Evolutionary conservation across 2,329 filamentous ascomycete species (phyloP), one percentile per base, ranked within the genome.

Genomic region (Pseudogymnoascus sp.): DNA sequence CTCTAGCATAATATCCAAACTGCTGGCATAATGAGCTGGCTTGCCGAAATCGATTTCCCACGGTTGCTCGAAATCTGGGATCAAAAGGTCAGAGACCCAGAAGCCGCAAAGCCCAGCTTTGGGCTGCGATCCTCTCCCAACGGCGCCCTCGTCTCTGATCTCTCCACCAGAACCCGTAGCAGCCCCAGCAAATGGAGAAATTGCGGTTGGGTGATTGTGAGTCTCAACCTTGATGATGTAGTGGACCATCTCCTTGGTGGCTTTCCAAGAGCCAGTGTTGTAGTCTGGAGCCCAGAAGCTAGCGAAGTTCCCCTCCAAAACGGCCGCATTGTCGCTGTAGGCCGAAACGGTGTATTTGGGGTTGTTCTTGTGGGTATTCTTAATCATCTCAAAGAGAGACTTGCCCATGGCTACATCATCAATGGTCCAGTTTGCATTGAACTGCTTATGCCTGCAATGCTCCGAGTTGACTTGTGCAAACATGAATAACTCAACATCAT

Each of bases 401-500:
- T 89, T 84, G 53, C 85, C 82, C 82, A 93, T 95, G 67, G 82
- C 79, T 68, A 89, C 81, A 61, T 93, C 93, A 74, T 99, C 93
- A 70, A 99, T 96, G 14, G 88, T 95, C 91, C 95, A 99, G 64
- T 87, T 88, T 29, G 95, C 93, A 76, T 99, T 99, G 83, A 99
- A 99, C 70, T 96, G 90, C 80, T 97, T 96, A 65, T 81, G 78
- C 61, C 76, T 72, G 65, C 74, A 96, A 76, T 97, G 93, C 81
- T 99, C 95, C 2, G 93, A 97, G 80, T 97, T 97, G 74, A 99
- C 93, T 77, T 99, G 95, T 14, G 93, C 93, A 75, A 97, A 99
- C 95, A 97, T 97, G 81, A 97, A 97, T 21, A 97, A 82, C 78
- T 99, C 95, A 50, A 97, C 90, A 74, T 97, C 95, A 65, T 92